A percentile compares a stretch with the other conserved stretches of the same genome.
These are phyloP conservation scores for Cercospora berteroae DNA, from an alignment of 2,329 filamentous ascomycete genomes.

Conservation along the genomic window DNA sequence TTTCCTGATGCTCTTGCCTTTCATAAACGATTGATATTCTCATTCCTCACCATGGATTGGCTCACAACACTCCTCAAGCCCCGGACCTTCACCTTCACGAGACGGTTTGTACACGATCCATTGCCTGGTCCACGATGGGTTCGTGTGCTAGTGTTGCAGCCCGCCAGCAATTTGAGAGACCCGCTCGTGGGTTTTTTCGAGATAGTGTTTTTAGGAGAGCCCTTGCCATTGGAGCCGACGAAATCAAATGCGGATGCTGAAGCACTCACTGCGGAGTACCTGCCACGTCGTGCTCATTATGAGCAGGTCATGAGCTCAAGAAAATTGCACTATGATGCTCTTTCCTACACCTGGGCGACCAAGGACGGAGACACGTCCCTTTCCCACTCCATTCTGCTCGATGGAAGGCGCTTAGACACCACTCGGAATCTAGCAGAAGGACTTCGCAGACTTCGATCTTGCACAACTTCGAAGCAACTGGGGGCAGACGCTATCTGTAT, in stretches of 20 bases:
- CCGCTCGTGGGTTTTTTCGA: background rate
- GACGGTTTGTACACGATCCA: no score
- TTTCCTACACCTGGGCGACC: background rate
- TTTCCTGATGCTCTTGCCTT: background rate
- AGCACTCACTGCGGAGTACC: no score
- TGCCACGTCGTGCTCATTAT: no score
- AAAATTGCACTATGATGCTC: background rate
- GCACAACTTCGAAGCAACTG: background rate
- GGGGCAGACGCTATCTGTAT: background rate
- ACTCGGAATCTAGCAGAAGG: background rate
- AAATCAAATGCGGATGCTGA: no score
- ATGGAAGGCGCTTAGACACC: background rate
- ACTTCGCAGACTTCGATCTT: background rate
- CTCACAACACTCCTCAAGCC: fast-evolving
- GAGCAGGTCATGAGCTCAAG: no score
- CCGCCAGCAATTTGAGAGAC: background rate
- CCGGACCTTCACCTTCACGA: no score
- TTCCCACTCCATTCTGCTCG: background rate
- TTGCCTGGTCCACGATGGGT: background rate
- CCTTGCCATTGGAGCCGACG: no score
- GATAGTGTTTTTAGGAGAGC: no score
- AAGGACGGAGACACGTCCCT: background rate
- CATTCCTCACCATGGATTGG: background rate
- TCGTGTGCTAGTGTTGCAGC: background rate
- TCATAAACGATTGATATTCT: background rate